Evolutionary conservation across 202 grass and related monocot species (phyloP).

Genomic region (Panicum virgatum): DNA sequence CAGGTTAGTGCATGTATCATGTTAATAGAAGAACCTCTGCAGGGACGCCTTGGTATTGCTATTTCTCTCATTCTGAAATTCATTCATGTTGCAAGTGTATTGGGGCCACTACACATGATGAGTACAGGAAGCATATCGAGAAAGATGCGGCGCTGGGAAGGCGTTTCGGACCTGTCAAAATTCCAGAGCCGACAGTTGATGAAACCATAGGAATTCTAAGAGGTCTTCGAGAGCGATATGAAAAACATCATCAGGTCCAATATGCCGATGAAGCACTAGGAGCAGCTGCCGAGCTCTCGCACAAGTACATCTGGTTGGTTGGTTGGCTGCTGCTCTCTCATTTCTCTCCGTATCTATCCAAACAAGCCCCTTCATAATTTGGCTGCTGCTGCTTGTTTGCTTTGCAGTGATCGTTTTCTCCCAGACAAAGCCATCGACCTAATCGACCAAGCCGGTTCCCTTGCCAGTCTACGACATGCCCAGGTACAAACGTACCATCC

Average conservation of each 20-base stretch:
- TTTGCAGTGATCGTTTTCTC: slow-evolving; percentile 76
- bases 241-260: slow-evolving; percentile 55
- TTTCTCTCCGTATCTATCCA: neutral
- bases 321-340: neutral
- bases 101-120: slow-evolving; percentile 67
- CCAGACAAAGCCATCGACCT: slow-evolving; percentile 77
- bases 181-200: slow-evolving; percentile 68
- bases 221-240: slow-evolving; percentile 55
- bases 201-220: slow-evolving; percentile 59
- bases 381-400: slow-evolving; percentile 18
- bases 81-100: slow-evolving; percentile 49
- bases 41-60: neutral
- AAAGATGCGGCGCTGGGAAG: slow-evolving; percentile 68
- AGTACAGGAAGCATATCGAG: slow-evolving; percentile 79
- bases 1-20: slow-evolving; percentile 39
- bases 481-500: slow-evolving; percentile 31
- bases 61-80: neutral
- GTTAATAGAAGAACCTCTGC: neutral
- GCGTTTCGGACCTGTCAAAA: slow-evolving; percentile 60
- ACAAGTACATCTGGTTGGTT: slow-evolving; percentile 62
- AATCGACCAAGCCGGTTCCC: slow-evolving; percentile 69
- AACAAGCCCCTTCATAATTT: neutral
- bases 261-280: slow-evolving; percentile 50
- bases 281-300: slow-evolving; percentile 53
- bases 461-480: slow-evolving; percentile 63